Evolutionary conservation across 2,329 filamentous ascomycete genomes (phyloP).

Genomic region (Shiraia sp.): DNA sequence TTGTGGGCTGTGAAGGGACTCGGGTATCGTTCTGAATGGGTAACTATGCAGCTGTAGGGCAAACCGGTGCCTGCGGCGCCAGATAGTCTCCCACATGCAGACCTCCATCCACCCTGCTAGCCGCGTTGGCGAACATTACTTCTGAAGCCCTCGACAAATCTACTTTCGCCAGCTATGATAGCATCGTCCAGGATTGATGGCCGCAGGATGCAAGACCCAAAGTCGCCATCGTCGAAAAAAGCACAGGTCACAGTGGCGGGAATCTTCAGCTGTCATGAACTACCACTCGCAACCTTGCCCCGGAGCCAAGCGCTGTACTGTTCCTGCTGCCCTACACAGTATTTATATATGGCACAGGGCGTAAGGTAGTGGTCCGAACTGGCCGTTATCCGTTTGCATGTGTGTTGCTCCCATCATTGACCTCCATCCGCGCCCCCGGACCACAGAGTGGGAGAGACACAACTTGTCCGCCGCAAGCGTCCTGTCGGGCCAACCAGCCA

Average conservation of each 20-base stretch:
- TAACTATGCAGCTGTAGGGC: no score
- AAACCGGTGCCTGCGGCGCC: no score
- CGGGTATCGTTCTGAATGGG: no score
- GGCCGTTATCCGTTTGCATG: conserved; percentile 3
- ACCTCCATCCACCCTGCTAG: conserved; percentile 28
- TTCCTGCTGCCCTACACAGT: conserved; percentile 16
- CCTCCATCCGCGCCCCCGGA: no score
- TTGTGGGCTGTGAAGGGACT: no score
- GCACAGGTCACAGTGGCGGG: no score
- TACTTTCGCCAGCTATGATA: conserved; percentile 29
- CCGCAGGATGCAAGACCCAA: conserved; percentile 28
- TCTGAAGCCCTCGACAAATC: conserved; percentile 33
- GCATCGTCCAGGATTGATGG: conserved; percentile 26
- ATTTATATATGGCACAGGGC: conserved; percentile 26
- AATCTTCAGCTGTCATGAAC: conserved; percentile 40
- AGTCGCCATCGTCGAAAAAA: no score
- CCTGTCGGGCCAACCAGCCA: no score
- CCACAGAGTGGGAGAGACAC: no score
- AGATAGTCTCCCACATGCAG: no score
- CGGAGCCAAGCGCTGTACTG: conserved; percentile 29
- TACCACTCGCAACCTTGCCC: conserved; percentile 22
- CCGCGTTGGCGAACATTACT: conserved; percentile 24
- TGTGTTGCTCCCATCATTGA: not conserved
- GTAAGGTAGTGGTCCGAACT: conserved; percentile 3
- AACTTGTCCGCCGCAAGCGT: no score